phyloP scores from a whole-genome alignment of 1,139 yeast species.

The Debaryomyces subglobosus region DNA sequence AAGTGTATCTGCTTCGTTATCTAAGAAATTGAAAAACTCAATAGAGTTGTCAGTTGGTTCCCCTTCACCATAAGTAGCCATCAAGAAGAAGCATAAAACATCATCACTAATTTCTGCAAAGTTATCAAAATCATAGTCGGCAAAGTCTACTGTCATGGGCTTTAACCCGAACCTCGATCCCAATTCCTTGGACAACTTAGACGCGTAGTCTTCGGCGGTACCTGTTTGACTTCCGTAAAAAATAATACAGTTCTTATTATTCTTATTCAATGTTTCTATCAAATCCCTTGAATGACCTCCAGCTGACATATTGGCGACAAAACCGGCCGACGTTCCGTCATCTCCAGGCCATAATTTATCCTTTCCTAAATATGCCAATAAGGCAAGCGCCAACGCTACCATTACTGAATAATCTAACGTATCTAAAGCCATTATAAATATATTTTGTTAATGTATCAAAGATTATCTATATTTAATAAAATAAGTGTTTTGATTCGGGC shows the following conservation, averaged over 20 bases:
- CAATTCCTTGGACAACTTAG: conserved; percentile 87
- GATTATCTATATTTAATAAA: neutral
- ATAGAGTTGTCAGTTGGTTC: conserved; percentile 95
- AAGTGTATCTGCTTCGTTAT: conserved; percentile 62
- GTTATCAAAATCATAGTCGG: conserved; percentile 80
- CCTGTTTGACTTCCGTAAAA: conserved; percentile 98
- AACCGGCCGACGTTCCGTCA: conserved; percentile 42
- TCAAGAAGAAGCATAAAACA: conserved; percentile 66
- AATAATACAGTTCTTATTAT: conserved; percentile 76
- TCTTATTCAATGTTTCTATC: conserved; percentile 59
- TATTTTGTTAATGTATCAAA: neutral
- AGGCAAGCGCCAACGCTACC: conserved; percentile 63
- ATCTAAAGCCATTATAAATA: conserved; percentile 53
- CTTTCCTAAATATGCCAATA: conserved; percentile 67
- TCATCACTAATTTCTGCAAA: conserved; percentile 57
- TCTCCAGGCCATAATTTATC: conserved; percentile 51
- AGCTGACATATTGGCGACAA: conserved; percentile 40
- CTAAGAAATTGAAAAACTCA: conserved; percentile 65
- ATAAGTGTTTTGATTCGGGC: neutral
- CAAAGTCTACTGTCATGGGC: conserved; percentile 86
- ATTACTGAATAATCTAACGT: conserved; percentile 72
- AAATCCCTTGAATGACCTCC: conserved; percentile 59
- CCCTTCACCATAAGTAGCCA: conserved; percentile 98
- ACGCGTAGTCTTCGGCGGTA: conserved; percentile 97
- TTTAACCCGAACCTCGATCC: conserved; percentile 79